These are phyloP conservation scores for Andrographis paniculata DNA, from an alignment of 305 asterid species.

Conservation along the genomic window DNA sequence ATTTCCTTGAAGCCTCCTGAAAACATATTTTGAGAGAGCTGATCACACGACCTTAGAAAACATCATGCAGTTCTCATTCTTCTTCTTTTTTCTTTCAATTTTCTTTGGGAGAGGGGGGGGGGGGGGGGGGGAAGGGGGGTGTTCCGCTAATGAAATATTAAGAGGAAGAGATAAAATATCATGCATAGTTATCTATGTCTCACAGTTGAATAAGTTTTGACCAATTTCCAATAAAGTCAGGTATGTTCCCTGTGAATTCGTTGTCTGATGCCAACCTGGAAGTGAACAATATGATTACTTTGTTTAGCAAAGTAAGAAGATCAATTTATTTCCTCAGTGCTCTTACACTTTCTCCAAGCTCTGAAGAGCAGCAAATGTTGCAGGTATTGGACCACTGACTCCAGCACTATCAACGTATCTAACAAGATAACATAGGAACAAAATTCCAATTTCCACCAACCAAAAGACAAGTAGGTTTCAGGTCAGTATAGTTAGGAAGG, in stretches of 20 bases:
- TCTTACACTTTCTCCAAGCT: conserved; percentile 36
- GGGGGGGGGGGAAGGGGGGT: no score
- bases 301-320: background rate
- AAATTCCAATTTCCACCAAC: background rate
- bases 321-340: no score
- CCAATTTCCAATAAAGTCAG: conserved; percentile 46
- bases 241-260: conserved; percentile 39
- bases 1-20: conserved; percentile 81
- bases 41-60: background rate
- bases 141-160: background rate
- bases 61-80: background rate
- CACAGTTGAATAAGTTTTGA: conserved; percentile 26
- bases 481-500: no score
- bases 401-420: conserved; percentile 45
- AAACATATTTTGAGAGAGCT: conserved; percentile 18
- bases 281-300: background rate
- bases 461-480: background rate
- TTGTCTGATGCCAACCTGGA: conserved; percentile 49
- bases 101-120: no score
- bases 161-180: no score
- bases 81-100: background rate
- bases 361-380: conserved; percentile 30
- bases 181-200: conserved; percentile 17
- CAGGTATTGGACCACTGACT: conserved; percentile 47
- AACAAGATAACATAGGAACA: conserved; percentile 7